Evolutionary conservation across 768 basidiomycete genomes (phyloP), one percentile per base, ranked within the genome.

Genomic region (Tulasnella sp.): DNA sequence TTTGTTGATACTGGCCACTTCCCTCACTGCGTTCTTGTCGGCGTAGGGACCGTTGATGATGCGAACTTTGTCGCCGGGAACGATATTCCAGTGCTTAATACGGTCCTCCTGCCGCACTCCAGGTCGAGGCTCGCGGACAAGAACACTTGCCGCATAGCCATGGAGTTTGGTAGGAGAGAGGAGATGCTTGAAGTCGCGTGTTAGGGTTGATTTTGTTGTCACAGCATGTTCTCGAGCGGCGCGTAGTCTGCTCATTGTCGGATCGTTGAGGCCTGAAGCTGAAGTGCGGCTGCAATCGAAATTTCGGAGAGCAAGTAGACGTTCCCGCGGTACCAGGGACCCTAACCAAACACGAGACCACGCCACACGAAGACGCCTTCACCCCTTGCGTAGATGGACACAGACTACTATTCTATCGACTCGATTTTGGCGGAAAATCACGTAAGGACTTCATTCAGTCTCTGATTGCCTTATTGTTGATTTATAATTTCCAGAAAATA

Each of bases 361-460:
- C 62, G 2, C n/a, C 31, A 68, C 62, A 10, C 27, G 10, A 62
- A 14, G 24, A 36, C 2, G 34, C 16, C 62, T 19, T 68, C 31
- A 14, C 62, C 62, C 31, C 16, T 24, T 18, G 31, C 31, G 34
- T 21, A 77, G 34, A 97, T 96, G 95, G 94, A 97, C 80, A 88
- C 92, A 83, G 95, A 97, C 84, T 98, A 98, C 85, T 97, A 94
- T 85, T 96, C 94, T 0, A 90, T 97, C 77, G 94, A 96, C 79
- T 90, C 94, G 7, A 97, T 98, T 82, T 89, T 97, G 36, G 93
- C 95, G 21, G 95, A 96, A 83, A 97, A 97, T 83, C 95, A 96
- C 88, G 94, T 91, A 82, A 52, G 85, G 4, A 3, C 0, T 19
- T 12, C 19, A n/a, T 0, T 62, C 12, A 6, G 74, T 9, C 39